Evolutionary conservation across 257 asterid species (phyloP).

Genomic region (Hygrophila difformis): DNA sequence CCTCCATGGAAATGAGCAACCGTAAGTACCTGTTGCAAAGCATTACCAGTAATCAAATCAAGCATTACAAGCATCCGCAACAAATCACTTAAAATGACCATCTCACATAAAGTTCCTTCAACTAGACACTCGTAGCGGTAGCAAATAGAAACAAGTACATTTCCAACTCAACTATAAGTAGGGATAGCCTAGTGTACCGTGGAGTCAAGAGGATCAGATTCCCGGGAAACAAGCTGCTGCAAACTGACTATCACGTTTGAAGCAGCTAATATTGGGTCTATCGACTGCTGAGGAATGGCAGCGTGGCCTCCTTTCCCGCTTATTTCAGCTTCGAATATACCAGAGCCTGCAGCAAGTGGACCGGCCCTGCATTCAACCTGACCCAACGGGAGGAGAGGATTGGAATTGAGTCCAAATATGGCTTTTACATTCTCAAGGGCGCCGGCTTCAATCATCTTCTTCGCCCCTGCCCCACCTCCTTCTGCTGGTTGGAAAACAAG

Average conservation of each 20-base stretch:
- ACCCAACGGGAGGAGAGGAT: slow-evolving; percentile 37
- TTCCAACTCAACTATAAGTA: neutral
- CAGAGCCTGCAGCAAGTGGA: slow-evolving; percentile 76
- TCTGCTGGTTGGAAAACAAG: slow-evolving; percentile 97
- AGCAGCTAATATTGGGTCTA: slow-evolving; percentile 88
- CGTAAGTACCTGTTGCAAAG: slow-evolving; percentile 58
- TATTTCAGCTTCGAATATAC: slow-evolving; percentile 75
- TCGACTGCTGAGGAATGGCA: slow-evolving; percentile 86
- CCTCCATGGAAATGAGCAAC: slow-evolving; percentile 88
- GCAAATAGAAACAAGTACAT: neutral
- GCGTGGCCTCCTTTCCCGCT: slow-evolving; percentile 97
- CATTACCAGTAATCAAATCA: slow-evolving; percentile 7
- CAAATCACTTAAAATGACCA: too few relatives aligned
- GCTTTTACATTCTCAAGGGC: slow-evolving; percentile 69
- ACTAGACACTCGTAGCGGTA: too few relatives aligned
- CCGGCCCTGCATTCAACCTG: slow-evolving; percentile 54
- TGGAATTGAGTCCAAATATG: slow-evolving; percentile 56
- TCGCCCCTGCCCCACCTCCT: slow-evolving; percentile 95
- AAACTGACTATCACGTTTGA: slow-evolving; percentile 78
- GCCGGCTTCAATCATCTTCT: slow-evolving; percentile 75
- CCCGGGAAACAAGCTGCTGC: slow-evolving; percentile 86
- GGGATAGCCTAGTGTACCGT: slow-evolving; percentile 36
- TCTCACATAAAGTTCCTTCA: too few relatives aligned
- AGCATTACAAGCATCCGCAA: too few relatives aligned
- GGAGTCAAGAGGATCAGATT: slow-evolving; percentile 97